Percentiles rank a stretch among this genome's conserved stretches.
Conservation (phyloP, 2,329 filamentous ascomycete species). For the Penicillium fuscoglaucum region DNA sequence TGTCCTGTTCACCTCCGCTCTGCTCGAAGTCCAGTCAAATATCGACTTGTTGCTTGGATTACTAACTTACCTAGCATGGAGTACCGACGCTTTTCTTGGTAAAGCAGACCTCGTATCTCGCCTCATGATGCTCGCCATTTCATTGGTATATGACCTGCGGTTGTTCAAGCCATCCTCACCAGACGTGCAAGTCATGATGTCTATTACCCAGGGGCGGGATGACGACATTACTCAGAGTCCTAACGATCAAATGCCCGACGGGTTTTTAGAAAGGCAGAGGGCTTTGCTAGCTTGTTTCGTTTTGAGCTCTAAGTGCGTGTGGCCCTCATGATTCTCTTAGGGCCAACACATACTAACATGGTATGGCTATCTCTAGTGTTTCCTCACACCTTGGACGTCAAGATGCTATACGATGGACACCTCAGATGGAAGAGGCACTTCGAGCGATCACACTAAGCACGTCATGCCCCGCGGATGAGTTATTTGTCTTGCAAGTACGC, state of each 20-base stretch:
- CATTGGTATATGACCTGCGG: conserved; percentile 40
- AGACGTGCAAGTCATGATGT: conserved; percentile 34
- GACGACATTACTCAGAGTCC: conserved; percentile 15
- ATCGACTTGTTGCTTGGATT: conserved; percentile 41
- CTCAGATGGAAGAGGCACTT: conserved; percentile 43
- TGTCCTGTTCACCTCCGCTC: conserved; percentile 29
- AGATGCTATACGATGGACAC: conserved; percentile 40
- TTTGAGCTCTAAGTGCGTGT: conserved; percentile 33
- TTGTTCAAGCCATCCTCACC: conserved; percentile 34
- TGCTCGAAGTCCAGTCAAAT: conserved; percentile 32
- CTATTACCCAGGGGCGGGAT: conserved; percentile 31
- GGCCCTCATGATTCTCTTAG: neutral
- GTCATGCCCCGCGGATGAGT: conserved; percentile 29
- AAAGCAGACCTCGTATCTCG: conserved; percentile 34
- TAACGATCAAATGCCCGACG: conserved; percentile 2
- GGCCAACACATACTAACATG: conserved; percentile 4
- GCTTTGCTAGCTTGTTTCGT: conserved; percentile 35
- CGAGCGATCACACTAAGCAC: conserved; percentile 28
- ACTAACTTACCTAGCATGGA: conserved; percentile 43
- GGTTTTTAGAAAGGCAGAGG: conserved; percentile 30
- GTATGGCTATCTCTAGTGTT: conserved; percentile 24
- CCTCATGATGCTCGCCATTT: conserved; percentile 42
- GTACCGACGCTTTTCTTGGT: conserved; percentile 38
- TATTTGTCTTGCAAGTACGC: conserved; percentile 39
- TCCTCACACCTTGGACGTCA: conserved; percentile 38